Base-by-base conservation (phyloP, 1,139 yeast genomes). In the Suhomyces chickasaworum region DNA sequence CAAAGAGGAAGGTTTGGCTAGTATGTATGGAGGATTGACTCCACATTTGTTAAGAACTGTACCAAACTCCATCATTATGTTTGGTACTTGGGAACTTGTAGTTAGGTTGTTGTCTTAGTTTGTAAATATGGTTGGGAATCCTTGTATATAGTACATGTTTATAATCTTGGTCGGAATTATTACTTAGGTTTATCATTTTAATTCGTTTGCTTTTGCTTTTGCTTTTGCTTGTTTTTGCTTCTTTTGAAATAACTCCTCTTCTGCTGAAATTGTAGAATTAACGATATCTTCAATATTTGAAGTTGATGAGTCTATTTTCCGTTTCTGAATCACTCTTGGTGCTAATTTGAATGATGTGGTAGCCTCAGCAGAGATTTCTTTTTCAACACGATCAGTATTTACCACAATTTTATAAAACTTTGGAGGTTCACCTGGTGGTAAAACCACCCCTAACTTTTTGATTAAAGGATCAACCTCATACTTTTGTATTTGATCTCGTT, bases 21-120 rank as follows among this genome's bases (percentile, higher is more conserved):
- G 97, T 35, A 87, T 95, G 91, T 95, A 95, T 62, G 97, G 99
- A 49, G 99, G 99, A 1, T 75, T 95, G 61, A 93, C 99, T 1
- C 98, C 99, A 2, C 99, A 95, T 68, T 74, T 95, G 58, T 78
- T 95, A 69, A 81, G 99, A 67, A 95, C 99, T 0, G 99, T 95
- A 41, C 99, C 99, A 2, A 95, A 93, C 66, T 89, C 97, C 57
- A 90, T 95, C 63, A 91, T 95, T 54, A 93, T 95, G 98, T 95
- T 95, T 74, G 99, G 99, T 32, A 91, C 99, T 2, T 95, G 99
- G 98, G 99, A 95, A 62, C 68, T 95, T 39, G 89, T 95, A 42
- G 90, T 93, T 37, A 78, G 86, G 51, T 62, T 86, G 36, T 71
- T 86, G 42, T 82, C 89, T 16, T 63, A 39, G 45, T 29, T 25